These are phyloP conservation scores for Silene uniflora DNA, from an alignment of 148 eudicot species.

Conservation along the genomic window DNA sequence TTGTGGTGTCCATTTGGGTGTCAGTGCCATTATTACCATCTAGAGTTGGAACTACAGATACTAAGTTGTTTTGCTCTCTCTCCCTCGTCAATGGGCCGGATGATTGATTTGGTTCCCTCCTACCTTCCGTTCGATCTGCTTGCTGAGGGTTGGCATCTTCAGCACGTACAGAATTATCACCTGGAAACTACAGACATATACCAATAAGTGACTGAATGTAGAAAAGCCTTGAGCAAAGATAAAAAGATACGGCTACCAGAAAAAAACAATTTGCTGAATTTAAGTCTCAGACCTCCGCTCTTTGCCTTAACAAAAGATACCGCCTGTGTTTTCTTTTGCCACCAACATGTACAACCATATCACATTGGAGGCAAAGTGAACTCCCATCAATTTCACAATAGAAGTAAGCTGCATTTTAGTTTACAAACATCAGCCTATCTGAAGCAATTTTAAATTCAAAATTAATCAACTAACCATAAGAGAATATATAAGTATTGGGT, in stretches of 20 bases:
- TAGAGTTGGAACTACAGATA: slow-evolving; percentile 33
- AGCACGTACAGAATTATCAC: slow-evolving; percentile 43
- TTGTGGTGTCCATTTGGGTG: slow-evolving; percentile 44
- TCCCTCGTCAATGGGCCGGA: slow-evolving; percentile 31
- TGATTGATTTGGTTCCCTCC: slow-evolving; percentile 44
- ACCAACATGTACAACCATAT: slow-evolving; percentile 91
- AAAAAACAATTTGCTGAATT: slow-evolving; percentile 13
- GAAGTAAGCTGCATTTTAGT: slow-evolving; percentile 64
- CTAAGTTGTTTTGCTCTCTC: slow-evolving; percentile 42
- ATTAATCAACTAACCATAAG: neutral
- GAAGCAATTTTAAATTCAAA: neutral
- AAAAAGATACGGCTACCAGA: too few relatives aligned
- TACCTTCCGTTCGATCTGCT: slow-evolving; percentile 38
- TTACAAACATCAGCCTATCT: slow-evolving; percentile 19
- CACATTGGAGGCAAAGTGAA: slow-evolving; percentile 97
- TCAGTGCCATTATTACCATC: slow-evolving; percentile 33
- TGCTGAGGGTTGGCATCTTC: slow-evolving; percentile 46
- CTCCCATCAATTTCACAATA: slow-evolving; percentile 93
- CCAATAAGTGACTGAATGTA: neutral
- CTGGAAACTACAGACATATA: slow-evolving; percentile 63
- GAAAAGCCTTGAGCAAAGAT: too few relatives aligned
- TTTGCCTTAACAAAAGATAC: slow-evolving; percentile 74
- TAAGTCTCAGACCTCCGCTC: slow-evolving; percentile 73
- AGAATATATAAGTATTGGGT: neutral
- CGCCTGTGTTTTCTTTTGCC: slow-evolving; percentile 89